Percentiles rank a stretch among this genome's conserved stretches.
phyloP scores from a whole-genome alignment of 2,329 filamentous ascomycete genomes.

The Arthrobotrys musiformis region DNA sequence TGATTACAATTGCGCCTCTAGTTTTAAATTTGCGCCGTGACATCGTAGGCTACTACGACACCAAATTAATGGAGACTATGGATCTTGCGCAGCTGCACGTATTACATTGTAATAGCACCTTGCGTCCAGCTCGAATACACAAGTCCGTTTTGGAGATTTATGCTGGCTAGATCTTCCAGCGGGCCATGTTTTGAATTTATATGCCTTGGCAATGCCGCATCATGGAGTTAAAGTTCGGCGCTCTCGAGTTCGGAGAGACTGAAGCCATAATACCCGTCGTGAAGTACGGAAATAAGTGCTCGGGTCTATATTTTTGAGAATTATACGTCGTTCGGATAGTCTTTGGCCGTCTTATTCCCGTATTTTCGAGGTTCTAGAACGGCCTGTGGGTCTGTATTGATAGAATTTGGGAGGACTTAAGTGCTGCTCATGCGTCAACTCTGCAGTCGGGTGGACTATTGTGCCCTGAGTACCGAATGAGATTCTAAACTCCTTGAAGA shows the following conservation, averaged over 20 bases:
- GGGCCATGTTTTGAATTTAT: constrained; percentile 12
- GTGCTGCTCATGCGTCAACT: background rate
- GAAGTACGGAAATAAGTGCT: background rate
- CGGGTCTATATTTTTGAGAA: background rate
- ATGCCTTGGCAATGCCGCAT: constrained; percentile 7
- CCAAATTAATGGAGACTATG: no score
- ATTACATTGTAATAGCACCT: background rate
- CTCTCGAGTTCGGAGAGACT: constrained; percentile 11
- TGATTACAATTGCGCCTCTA: background rate
- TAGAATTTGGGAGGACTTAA: background rate
- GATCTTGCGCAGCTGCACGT: background rate
- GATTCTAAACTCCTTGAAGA: background rate
- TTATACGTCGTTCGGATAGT: constrained; percentile 1
- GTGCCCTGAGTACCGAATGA: background rate
- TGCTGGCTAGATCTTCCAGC: background rate
- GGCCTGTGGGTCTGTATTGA: constrained; percentile 2
- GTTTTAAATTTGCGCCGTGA: background rate
- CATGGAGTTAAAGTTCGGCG: constrained; percentile 1
- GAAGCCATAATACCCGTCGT: background rate
- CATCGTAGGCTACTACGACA: background rate
- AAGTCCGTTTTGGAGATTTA: background rate
- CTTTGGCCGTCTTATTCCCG: constrained; percentile 20
- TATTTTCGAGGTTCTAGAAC: background rate
- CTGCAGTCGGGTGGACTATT: background rate
- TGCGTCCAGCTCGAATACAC: background rate